Evolutionary conservation across 139 green algal genomes (phyloP), one percentile per base, ranked within the genome.

Genomic region (Tetratostichococcus sp.): DNA sequence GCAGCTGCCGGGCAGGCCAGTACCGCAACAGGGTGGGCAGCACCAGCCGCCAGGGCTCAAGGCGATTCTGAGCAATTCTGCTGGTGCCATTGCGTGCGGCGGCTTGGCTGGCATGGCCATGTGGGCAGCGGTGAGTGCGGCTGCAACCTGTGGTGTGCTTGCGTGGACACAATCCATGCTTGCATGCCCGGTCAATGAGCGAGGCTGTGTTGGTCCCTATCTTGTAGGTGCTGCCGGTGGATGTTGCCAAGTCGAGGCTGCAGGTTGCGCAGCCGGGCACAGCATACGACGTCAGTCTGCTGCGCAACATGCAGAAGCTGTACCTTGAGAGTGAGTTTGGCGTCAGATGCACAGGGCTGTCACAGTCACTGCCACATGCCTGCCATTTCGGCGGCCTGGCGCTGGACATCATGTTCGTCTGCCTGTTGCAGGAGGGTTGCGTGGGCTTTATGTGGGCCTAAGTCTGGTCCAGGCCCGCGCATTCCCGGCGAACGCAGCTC

Each of bases 171-270:
- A n/a, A n/a, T n/a, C n/a, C n/a, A n/a, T n/a, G n/a, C n/a, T n/a
- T n/a, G n/a, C n/a, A n/a, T n/a, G n/a, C n/a, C n/a, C n/a, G n/a
- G n/a, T n/a, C n/a, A n/a, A n/a, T n/a, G n/a, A n/a, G n/a, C n/a
- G n/a, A n/a, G n/a, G n/a, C n/a, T n/a, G n/a, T n/a, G n/a, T n/a
- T n/a, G n/a, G n/a, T n/a, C n/a, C n/a, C n/a, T n/a, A n/a, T n/a
- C 66, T 23, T 62, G 30, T 11, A 50, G 32, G 84, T 96, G 16
- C 77, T 96, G 57, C 91, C 91, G 2, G 76, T 96, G 0, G 91
- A 96, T 67, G 84, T 89, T 0, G 89, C 89, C 65, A 96, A 96
- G 75, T 96, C 88, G 1, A 79, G 91, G 43, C 86, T 96, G 2
- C 91, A 96, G 70, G 86, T 84, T 0, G 90, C 91, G 0, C 71